Percentiles rank a stretch among this genome's conserved stretches.
Conservation (phyloP, 1,284 basidiomycete species). For the Cerrena zonata region DNA sequence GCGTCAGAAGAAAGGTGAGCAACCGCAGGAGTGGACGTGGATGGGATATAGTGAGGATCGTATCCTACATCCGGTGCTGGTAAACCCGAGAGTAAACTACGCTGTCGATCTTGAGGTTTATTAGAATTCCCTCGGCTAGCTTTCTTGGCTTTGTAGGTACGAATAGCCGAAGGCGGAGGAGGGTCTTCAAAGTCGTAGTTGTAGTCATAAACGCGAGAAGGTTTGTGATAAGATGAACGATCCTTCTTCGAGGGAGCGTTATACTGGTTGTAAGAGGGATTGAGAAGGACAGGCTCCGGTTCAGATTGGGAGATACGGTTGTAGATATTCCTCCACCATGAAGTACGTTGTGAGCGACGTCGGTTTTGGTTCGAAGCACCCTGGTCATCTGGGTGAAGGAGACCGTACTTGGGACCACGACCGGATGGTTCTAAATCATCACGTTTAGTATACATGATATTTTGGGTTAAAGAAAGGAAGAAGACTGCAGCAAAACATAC, state of each 20-base stretch:
- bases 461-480: neutral
- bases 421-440: slow-evolving; percentile 4
- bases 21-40: slow-evolving; percentile 9
- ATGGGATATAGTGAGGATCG: neutral
- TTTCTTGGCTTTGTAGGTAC: slow-evolving; percentile 27
- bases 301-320: slow-evolving; percentile 45
- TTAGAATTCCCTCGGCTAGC: slow-evolving; percentile 11
- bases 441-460: neutral
- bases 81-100: too few relatives aligned
- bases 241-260: neutral
- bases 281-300: slow-evolving; percentile 29
- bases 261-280: neutral
- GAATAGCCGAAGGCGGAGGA: slow-evolving; percentile 35
- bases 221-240: neutral
- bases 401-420: neutral
- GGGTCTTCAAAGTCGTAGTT: slow-evolving; percentile 37
- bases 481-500: slow-evolving; percentile 17
- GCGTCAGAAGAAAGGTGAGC: slow-evolving; percentile 4
- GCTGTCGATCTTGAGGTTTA: slow-evolving; percentile 5
- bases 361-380: neutral
- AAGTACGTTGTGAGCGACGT: slow-evolving; percentile 20
- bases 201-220: slow-evolving; percentile 12
- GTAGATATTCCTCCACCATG: slow-evolving; percentile 57
- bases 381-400: slow-evolving; percentile 15
- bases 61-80: neutral